phyloP scores from a whole-genome alignment of 371 early-diverging fungal genomes.

The Capniomyces stellatus region DNA sequence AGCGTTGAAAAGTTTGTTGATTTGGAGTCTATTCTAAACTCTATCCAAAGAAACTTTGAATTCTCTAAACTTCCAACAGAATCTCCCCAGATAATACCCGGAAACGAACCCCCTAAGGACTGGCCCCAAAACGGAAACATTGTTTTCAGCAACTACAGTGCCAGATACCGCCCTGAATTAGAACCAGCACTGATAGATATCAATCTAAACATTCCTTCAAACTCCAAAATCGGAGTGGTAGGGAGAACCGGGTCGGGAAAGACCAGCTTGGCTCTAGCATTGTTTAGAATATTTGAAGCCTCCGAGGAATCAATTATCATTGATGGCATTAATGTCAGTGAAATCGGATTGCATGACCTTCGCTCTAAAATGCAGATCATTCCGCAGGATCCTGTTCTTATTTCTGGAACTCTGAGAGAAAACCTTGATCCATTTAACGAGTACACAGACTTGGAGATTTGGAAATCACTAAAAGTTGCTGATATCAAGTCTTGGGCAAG shows the following conservation, averaged over 20 bases:
- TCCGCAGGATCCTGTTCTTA: conserved; percentile 56
- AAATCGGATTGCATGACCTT: conserved; percentile 49
- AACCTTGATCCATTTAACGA: conserved; percentile 55
- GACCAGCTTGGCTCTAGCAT: conserved; percentile 46
- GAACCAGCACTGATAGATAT: conserved; percentile 50
- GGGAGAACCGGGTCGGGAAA: conserved; percentile 69
- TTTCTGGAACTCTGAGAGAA: conserved; percentile 41
- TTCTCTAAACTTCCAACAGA: conserved; percentile 50
- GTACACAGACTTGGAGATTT: conserved; percentile 41
- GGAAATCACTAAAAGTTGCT: conserved; percentile 33
- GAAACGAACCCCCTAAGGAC: conserved; percentile 22
- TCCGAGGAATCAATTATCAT: conserved; percentile 46
- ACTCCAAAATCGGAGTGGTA: conserved; percentile 59
- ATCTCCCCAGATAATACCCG: conserved; percentile 35
- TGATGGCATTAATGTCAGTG: conserved; percentile 57
- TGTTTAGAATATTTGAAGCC: conserved; percentile 61
- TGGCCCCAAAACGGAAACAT: conserved; percentile 63
- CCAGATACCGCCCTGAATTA: conserved; percentile 48
- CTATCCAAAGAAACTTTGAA: conserved; percentile 65
- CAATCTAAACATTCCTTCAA: conserved; percentile 35
- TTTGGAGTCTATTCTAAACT: conserved; percentile 72
- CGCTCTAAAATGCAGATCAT: conserved; percentile 56
- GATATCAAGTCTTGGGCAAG: too few relatives aligned
- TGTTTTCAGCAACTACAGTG: conserved; percentile 35
- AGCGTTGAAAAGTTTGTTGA: conserved; percentile 53